These are phyloP conservation scores for Aspergillus avenaceus DNA, from an alignment of 495 filamentous ascomycete genomes.

Conservation along the genomic window DNA sequence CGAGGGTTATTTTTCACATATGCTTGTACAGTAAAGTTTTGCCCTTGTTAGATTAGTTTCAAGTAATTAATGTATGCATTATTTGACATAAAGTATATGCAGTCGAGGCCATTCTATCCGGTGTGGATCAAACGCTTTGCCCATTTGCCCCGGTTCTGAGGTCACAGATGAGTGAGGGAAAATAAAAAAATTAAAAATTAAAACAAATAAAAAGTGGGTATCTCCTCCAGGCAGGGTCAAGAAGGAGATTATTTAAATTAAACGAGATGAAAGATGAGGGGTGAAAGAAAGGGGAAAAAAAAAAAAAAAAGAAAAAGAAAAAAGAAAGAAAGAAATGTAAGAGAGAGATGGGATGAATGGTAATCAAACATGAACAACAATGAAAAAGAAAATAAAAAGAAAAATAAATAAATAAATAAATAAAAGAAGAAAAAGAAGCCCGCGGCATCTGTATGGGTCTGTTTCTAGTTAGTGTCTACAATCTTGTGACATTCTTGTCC, in stretches of 20 bases:
- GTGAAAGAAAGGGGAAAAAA: background rate
- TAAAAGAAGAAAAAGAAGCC: background rate
- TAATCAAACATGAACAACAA: background rate
- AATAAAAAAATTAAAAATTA: background rate
- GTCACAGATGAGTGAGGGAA: background rate
- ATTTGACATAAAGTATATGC: background rate
- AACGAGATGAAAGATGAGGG: background rate
- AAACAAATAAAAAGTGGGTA: too few relatives aligned
- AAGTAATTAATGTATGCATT: background rate
- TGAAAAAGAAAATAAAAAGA: background rate
- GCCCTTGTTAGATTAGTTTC: background rate
- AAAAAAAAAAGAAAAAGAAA: slow-evolving; percentile 1
- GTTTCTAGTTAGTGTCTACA: slow-evolving; percentile 1
- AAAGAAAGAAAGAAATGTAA: background rate
- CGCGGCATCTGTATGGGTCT: background rate
- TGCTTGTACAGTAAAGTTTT: slow-evolving; percentile 9
- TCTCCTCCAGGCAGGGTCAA: too few relatives aligned
- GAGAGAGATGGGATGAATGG: background rate
- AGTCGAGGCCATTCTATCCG: background rate
- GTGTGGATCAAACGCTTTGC: background rate
- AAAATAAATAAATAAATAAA: background rate
- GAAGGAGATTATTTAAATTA: too few relatives aligned
- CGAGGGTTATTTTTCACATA: slow-evolving; percentile 5
- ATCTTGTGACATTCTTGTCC: background rate
- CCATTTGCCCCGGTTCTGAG: background rate